Base-by-base conservation (phyloP, 2,329 filamentous ascomycete species). In the Bipolaris sorokiniana region DNA sequence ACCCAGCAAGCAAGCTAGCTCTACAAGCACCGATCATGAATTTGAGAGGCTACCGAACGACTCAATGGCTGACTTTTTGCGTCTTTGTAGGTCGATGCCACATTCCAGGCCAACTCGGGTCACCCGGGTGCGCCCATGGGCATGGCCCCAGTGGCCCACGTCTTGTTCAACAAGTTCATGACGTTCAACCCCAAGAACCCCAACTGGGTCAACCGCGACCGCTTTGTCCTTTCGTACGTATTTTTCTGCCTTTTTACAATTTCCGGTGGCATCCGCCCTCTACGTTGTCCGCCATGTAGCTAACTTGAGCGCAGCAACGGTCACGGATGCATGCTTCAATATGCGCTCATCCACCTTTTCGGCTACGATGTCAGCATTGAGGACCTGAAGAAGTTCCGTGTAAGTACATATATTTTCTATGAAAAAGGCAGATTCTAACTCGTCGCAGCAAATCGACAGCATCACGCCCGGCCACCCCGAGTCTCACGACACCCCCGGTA, bases 181-280 rank as follows among this genome's bases (percentile, higher is more conserved):
- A 96, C 83, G 79, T 99, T 97, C 87, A 99, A 98, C 89, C 95
- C 95, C 74, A 96, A 97, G 89, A 97, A 97, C 87, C 91, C 95
- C 72, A 85, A 92, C 66, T 99, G 93, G 93, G 76, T 95, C 73
- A 98, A 98, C 88, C 90, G 95, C 76, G 95, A 99, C 82, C 90
- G 95, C 80, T 99, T 99, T 77, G 92, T 99, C 63, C 92, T 99
- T 78, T 99, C 95, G 93, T 97, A 87, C 86, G 93, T 90, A 34
- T 28, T 38, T 15, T 45, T 34, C 45, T 40, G 41, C 37, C 37
- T 10, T 26, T 54, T 51, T 47, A 7, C 28, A n/a, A 37, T 28
- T 20, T 9, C 20, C 33, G 26, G 31, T 31, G 55, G 45, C 40
- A 31, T 46, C 26, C 23, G 37, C 22, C 13, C 42, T 47, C 7